These are phyloP conservation scores for Nigrograna mackinnonii DNA, from an alignment of 2,329 filamentous ascomycete species.

Conservation along the genomic window DNA sequence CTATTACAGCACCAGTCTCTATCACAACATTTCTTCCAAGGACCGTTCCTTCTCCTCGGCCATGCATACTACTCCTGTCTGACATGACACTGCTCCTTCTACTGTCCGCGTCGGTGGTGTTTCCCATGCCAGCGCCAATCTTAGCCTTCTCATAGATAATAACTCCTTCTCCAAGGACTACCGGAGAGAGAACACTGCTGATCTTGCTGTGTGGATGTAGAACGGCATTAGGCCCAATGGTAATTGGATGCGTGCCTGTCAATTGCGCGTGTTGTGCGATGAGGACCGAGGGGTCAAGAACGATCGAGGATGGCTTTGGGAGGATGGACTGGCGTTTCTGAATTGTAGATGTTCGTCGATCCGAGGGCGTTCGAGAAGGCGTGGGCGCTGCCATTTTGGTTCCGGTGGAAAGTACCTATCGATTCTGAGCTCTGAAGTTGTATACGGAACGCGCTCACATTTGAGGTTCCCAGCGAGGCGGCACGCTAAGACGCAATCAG, in stretches of 20 bases:
- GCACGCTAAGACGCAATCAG: too few relatives aligned
- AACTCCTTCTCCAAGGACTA: conserved; percentile 56
- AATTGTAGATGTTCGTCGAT: conserved; percentile 31
- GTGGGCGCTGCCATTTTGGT: conserved; percentile 25
- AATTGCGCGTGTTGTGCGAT: conserved; percentile 53
- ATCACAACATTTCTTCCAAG: conserved; percentile 48
- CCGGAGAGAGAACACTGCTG: conserved; percentile 44
- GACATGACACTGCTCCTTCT: conserved; percentile 13
- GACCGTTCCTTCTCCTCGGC: conserved; percentile 34
- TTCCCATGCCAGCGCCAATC: conserved; percentile 40
- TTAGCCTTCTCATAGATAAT: conserved; percentile 72
- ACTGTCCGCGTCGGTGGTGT: conserved; percentile 7
- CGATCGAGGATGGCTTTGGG: conserved; percentile 40
- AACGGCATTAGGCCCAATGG: conserved; percentile 75
- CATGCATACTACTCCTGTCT: conserved; percentile 12
- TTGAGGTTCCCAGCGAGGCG: too few relatives aligned
- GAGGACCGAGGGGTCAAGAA: conserved; percentile 51
- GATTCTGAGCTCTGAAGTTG: too few relatives aligned
- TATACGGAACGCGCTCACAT: too few relatives aligned
- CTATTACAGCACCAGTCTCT: conserved; percentile 47
- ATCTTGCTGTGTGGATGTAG: conserved; percentile 79
- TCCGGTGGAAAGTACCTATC: too few relatives aligned
- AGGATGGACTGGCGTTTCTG: conserved; percentile 41
- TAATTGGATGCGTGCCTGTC: conserved; percentile 77
- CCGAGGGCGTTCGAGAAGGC: conserved; percentile 20